Evolutionary conservation across 495 filamentous ascomycete genomes (phyloP).

Genomic region (Amniculicola lignicola): DNA sequence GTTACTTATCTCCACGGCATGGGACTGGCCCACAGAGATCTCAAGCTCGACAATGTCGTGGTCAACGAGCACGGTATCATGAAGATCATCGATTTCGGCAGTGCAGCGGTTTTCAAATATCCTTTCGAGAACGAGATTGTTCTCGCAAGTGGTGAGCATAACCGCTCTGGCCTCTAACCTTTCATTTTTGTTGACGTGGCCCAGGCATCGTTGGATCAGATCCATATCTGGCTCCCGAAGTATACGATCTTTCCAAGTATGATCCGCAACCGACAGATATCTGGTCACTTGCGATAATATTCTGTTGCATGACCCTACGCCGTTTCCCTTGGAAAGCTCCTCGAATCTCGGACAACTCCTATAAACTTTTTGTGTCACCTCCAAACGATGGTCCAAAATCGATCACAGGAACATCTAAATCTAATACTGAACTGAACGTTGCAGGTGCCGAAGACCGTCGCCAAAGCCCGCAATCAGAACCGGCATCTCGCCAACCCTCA

Average conservation of each 20-base stretch:
- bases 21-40: slow-evolving; percentile 91
- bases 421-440: slow-evolving; percentile 18
- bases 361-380: slow-evolving; percentile 80
- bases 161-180: not conserved
- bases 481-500: slow-evolving; percentile 34
- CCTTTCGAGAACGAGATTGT: slow-evolving; percentile 94
- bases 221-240: slow-evolving; percentile 94
- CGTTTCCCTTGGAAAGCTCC: slow-evolving; percentile 98
- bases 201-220: slow-evolving; percentile 95
- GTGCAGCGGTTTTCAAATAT: slow-evolving; percentile 93
- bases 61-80: slow-evolving; percentile 97
- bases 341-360: slow-evolving; percentile 87
- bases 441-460: slow-evolving; percentile 7
- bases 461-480: slow-evolving; percentile 34
- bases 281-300: slow-evolving; percentile 98
- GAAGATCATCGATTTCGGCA: slow-evolving; percentile 99
- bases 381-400: slow-evolving; percentile 55
- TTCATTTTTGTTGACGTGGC: slow-evolving; percentile 17
- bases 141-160: slow-evolving; percentile 73
- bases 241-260: slow-evolving; percentile 92
- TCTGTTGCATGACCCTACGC: slow-evolving; percentile 96
- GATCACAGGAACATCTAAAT: slow-evolving; percentile 33
- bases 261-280: slow-evolving; percentile 93
- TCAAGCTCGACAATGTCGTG: slow-evolving; percentile 98
- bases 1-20: slow-evolving; percentile 98